Conservation (phyloP, 108 stramenopile genomes). For the Nitzschia putrida region DNA sequence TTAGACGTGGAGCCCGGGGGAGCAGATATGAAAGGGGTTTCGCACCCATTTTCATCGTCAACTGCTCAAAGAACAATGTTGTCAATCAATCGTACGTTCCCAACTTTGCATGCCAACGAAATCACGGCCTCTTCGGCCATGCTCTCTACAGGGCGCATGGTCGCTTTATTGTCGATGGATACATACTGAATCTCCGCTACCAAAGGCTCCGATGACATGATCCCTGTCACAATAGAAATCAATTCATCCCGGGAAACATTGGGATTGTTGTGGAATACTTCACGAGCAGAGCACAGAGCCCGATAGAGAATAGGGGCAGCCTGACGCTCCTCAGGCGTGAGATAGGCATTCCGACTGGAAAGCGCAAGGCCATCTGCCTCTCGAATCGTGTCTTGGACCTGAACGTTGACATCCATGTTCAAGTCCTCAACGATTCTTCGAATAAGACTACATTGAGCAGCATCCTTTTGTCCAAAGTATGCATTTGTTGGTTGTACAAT, state of each 20-base stretch:
- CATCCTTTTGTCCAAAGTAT: conserved; percentile 99
- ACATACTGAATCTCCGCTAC: conserved; percentile 83
- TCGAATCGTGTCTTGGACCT: conserved; percentile 77
- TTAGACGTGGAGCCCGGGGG: too few relatives aligned
- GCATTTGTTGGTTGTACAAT: conserved; percentile 89
- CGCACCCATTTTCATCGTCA: not conserved
- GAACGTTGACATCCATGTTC: conserved; percentile 76
- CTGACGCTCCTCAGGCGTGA: conserved; percentile 70
- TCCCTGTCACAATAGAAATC: conserved; percentile 34
- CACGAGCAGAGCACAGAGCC: conserved; percentile 67
- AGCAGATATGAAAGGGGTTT: too few relatives aligned
- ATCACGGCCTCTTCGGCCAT: conserved; percentile 64
- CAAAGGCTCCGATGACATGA: conserved; percentile 70
- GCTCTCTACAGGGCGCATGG: conserved; percentile 68
- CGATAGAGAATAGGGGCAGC: conserved; percentile 83
- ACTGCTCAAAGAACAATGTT: conserved; percentile 66
- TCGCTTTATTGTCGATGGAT: conserved; percentile 71
- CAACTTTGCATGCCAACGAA: conserved; percentile 79
- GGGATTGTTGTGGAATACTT: conserved; percentile 31
- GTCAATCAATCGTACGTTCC: conserved; percentile 86
- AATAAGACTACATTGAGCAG: conserved; percentile 91
- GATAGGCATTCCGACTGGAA: conserved; percentile 95
- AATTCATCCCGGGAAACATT: conserved; percentile 29
- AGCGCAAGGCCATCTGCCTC: conserved; percentile 94
- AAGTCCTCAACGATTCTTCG: conserved; percentile 85